These are phyloP conservation scores for Mortierella sp. DNA, from an alignment of 371 early-diverging fungal species.

Conservation along the genomic window DNA sequence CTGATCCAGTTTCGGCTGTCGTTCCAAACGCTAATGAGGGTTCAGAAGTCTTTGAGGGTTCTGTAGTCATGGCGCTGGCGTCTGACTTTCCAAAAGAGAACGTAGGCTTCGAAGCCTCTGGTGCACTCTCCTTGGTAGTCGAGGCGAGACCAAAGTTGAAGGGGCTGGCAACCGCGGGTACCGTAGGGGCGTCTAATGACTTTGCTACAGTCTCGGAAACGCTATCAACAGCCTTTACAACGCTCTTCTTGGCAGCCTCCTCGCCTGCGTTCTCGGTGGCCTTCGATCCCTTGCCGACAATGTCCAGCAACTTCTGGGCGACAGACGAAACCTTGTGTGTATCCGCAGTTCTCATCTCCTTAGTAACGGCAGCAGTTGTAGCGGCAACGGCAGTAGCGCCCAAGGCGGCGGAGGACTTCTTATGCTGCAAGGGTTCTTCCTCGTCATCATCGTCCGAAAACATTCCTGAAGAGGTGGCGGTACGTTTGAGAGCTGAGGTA, in stretches of 20 bases:
- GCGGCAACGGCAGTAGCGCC: not conserved
- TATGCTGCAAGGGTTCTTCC: not conserved
- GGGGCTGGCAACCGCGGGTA: not conserved
- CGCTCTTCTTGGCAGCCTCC: not conserved
- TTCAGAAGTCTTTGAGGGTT: not conserved
- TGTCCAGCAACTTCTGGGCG: slow-evolving; percentile 28
- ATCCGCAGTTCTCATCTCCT: not conserved
- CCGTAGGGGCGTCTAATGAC: not conserved
- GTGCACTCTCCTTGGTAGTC: not conserved
- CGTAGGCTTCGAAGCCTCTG: not conserved
- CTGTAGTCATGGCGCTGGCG: not conserved
- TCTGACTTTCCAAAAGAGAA: slow-evolving; percentile 2
- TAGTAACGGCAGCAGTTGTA: not conserved
- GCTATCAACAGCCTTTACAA: not conserved
- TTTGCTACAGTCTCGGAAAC: not conserved
- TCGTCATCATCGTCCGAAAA: slow-evolving; percentile 12
- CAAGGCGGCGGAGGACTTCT: not conserved
- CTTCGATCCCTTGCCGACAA: slow-evolving; percentile 17
- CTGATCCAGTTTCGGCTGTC: not conserved
- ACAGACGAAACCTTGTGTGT: slow-evolving; percentile 10
- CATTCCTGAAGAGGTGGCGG: not conserved
- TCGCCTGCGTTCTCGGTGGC: not conserved
- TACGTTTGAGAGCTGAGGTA: slow-evolving; percentile 8
- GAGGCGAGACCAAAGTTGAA: not conserved
- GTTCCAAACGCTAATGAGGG: not conserved